Evolutionary conservation across 2,329 filamentous ascomycete species (phyloP).

Genomic region (Fusarium annulatum): DNA sequence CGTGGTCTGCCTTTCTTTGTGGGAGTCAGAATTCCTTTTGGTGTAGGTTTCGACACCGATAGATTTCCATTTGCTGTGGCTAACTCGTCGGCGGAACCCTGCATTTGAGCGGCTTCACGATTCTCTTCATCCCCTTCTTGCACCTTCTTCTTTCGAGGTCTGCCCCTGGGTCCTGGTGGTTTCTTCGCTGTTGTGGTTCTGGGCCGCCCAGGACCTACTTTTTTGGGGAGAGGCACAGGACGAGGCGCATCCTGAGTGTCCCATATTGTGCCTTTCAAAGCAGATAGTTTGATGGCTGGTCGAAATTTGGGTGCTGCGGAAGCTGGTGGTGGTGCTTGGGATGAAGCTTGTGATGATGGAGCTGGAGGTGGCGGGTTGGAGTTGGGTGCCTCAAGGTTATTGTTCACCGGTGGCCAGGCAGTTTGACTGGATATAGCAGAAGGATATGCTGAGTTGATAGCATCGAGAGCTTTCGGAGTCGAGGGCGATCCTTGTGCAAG

Average conservation of each 20-base stretch:
- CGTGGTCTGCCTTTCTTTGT: slow-evolving; percentile 57
- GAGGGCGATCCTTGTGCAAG: slow-evolving; percentile 40
- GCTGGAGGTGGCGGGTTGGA: slow-evolving; percentile 6
- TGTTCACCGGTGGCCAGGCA: slow-evolving; percentile 20
- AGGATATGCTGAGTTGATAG: slow-evolving; percentile 49
- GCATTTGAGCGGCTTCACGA: slow-evolving; percentile 1
- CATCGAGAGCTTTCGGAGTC: slow-evolving; percentile 47
- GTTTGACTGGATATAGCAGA: slow-evolving; percentile 42
- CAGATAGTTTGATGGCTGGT: slow-evolving; percentile 52
- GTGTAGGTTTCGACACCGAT: slow-evolving; percentile 42
- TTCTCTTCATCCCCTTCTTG: slow-evolving; percentile 16
- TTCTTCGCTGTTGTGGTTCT: slow-evolving; percentile 38
- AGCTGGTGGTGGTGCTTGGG: slow-evolving; percentile 21
- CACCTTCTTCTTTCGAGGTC: slow-evolving; percentile 40
- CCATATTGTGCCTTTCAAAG: slow-evolving; percentile 53
- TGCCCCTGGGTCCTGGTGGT: slow-evolving; percentile 31
- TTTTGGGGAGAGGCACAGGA: slow-evolving; percentile 35
- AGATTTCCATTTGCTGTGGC: slow-evolving; percentile 18
- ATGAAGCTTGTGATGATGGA: slow-evolving; percentile 20
- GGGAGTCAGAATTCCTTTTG: slow-evolving; percentile 68
- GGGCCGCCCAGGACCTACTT: slow-evolving; percentile 35
- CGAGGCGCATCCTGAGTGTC: slow-evolving; percentile 46
- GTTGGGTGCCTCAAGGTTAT: background rate
- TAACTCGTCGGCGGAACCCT: slow-evolving; percentile 31
- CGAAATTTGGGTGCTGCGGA: slow-evolving; percentile 36